Percentiles rank a stretch among this genome's conserved stretches.
Evolutionary conservation across 2,329 filamentous ascomycete genomes (phyloP).

Genomic region (Verticillium nonalfalfae): DNA sequence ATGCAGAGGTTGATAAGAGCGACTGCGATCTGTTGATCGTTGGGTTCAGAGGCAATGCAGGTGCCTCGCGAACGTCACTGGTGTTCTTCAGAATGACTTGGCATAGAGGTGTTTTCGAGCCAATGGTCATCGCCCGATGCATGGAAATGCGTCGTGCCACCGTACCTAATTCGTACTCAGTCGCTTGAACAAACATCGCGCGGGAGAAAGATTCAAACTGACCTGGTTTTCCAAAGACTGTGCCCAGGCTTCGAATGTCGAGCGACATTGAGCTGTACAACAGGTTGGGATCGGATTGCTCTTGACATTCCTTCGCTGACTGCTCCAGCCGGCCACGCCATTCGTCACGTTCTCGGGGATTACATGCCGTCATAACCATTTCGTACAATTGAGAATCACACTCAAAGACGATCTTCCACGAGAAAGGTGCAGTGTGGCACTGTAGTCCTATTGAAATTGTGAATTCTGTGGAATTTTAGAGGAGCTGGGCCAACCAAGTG

Average conservation of each 20-base stretch:
- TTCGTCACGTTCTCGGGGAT: slow-evolving; percentile 67
- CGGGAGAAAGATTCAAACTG: slow-evolving; percentile 6
- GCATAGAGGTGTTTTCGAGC: slow-evolving; percentile 58
- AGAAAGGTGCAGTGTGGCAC: slow-evolving; percentile 79
- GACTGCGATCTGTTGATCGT: slow-evolving; percentile 75
- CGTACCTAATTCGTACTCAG: slow-evolving; percentile 36
- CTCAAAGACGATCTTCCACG: slow-evolving; percentile 89
- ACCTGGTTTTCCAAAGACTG: slow-evolving; percentile 69
- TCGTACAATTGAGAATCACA: slow-evolving; percentile 72
- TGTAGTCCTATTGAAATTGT: slow-evolving; percentile 59
- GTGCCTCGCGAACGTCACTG: slow-evolving; percentile 54
- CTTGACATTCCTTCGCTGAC: slow-evolving; percentile 40
- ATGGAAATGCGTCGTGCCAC: slow-evolving; percentile 67
- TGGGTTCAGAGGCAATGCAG: slow-evolving; percentile 33
- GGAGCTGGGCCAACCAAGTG: neutral
- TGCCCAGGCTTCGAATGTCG: slow-evolving; percentile 67
- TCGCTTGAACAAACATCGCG: neutral
- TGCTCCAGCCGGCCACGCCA: slow-evolving; percentile 68
- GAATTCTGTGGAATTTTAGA: slow-evolving; percentile 5
- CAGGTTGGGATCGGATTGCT: slow-evolving; percentile 37
- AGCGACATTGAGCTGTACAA: slow-evolving; percentile 60
- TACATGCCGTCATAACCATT: slow-evolving; percentile 81
- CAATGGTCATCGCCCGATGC: slow-evolving; percentile 69
- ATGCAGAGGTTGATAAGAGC: slow-evolving; percentile 58
- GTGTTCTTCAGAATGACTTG: slow-evolving; percentile 88